Percentiles rank a stretch among this genome's conserved stretches.
phyloP scores from a whole-genome alignment of 164 flowering plant species.

The Taxillus chinensis region DNA sequence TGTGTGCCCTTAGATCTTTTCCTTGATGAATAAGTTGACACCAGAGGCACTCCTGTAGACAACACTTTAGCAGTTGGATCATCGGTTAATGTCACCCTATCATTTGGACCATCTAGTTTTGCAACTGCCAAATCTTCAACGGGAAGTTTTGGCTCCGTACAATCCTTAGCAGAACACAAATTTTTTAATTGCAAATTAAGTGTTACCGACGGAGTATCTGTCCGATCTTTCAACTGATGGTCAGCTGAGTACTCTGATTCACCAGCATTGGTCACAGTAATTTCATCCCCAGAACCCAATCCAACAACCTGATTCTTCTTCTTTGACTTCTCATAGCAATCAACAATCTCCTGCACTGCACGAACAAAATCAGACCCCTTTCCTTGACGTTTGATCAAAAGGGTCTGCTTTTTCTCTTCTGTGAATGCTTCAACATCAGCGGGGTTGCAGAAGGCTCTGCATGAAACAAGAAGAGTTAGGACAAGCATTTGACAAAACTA shows the following conservation, averaged over 20 bases:
- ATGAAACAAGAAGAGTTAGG: background rate
- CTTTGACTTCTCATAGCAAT: constrained; percentile 62
- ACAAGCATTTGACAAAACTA: no score
- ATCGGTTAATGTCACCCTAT: constrained; percentile 18
- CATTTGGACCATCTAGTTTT: constrained; percentile 15
- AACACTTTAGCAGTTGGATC: constrained; percentile 20
- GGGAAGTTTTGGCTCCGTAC: constrained; percentile 20
- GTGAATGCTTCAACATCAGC: constrained; percentile 94
- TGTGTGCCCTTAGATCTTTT: constrained; percentile 29
- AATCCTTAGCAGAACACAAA: constrained; percentile 16
- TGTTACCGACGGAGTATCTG: constrained; percentile 13
- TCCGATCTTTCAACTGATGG: constrained; percentile 21
- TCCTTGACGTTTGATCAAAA: constrained; percentile 67
- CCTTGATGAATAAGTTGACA: constrained; percentile 23
- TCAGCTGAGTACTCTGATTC: constrained; percentile 21
- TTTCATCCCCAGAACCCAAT: constrained; percentile 32
- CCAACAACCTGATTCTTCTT: constrained; percentile 32
- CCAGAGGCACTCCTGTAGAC: constrained; percentile 17
- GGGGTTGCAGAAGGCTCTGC: constrained; percentile 92
- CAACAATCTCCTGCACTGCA: constrained; percentile 86
- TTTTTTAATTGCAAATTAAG: constrained; percentile 15
- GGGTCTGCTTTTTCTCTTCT: constrained; percentile 78
- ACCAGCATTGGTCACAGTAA: constrained; percentile 24
- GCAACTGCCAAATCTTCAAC: constrained; percentile 28
- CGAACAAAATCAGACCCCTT: constrained; percentile 93